A percentile compares a stretch with the other conserved stretches of the same genome.
Conservation (phyloP, 148 eudicot species). For the Arbutus unedo region DNA sequence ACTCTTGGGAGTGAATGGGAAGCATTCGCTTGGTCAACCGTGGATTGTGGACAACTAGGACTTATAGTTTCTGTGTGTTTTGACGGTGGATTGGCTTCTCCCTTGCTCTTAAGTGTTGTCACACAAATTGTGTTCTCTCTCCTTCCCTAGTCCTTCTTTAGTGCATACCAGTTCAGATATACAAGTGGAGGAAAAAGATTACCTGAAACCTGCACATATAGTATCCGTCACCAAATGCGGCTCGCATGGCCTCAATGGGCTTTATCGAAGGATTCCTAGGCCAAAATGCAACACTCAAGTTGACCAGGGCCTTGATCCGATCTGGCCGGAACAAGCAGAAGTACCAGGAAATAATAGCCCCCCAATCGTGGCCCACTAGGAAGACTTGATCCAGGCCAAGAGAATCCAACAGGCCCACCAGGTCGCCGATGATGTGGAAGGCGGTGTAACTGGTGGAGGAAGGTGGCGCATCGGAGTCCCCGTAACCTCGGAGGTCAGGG, state of each 20-base stretch:
- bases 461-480: conserved; percentile 35
- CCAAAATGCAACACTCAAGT: conserved; percentile 22
- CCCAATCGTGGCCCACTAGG: conserved; percentile 38
- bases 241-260: conserved; percentile 15
- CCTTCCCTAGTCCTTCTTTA: neutral
- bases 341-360: conserved; percentile 29
- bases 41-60: too few species aligned
- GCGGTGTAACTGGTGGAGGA: conserved; percentile 27
- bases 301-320: conserved; percentile 34
- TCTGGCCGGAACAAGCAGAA: conserved; percentile 35
- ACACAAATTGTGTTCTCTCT: too few species aligned
- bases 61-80: too few species aligned
- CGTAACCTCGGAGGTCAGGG: conserved; percentile 41
- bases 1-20: too few species aligned
- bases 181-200: neutral
- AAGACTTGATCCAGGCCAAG: conserved; percentile 30
- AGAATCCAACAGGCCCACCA: conserved; percentile 30
- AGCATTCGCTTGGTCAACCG: too few species aligned
- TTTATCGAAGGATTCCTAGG: conserved; percentile 25
- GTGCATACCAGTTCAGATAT: neutral
- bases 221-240: conserved; percentile 27
- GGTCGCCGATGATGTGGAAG: conserved; percentile 34
- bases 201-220: conserved; percentile 46
- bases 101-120: too few species aligned
- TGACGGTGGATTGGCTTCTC: too few species aligned